These are phyloP conservation scores for Leishmania tropica DNA, from an alignment of 208 protist genomes.

Conservation along the genomic window DNA sequence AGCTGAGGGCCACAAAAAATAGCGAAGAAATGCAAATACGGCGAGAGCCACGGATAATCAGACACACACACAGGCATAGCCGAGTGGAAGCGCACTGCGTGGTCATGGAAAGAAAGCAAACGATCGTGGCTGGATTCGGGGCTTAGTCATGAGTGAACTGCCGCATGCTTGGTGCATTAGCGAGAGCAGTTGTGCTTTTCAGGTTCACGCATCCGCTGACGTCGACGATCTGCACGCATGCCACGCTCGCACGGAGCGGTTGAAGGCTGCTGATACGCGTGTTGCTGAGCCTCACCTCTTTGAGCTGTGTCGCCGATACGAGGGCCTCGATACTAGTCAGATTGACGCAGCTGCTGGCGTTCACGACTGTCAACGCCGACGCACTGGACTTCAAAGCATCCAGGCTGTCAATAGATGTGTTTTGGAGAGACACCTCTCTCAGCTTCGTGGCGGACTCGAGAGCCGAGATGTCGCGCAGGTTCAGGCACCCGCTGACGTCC, in stretches of 20 bases:
- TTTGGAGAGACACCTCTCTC: neutral
- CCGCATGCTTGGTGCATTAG: neutral
- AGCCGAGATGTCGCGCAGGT: slow-evolving; percentile 11
- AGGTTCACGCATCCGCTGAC: slow-evolving; percentile 14
- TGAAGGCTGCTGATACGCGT: neutral
- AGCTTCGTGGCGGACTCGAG: slow-evolving; percentile 6
- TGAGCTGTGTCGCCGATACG: neutral
- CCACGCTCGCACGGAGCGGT: neutral
- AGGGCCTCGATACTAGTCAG: slow-evolving; percentile 8
- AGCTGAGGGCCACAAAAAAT: neutral
- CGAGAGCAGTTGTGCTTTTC: neutral
- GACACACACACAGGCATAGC: neutral
- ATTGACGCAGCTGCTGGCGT: slow-evolving; percentile 12
- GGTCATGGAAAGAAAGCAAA: neutral
- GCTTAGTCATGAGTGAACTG: neutral
- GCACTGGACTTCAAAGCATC: neutral
- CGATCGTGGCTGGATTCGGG: neutral
- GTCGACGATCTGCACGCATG: slow-evolving; percentile 1
- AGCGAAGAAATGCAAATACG: neutral
- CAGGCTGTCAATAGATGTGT: neutral
- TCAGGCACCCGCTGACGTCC: slow-evolving; percentile 12
- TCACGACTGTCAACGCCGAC: neutral
- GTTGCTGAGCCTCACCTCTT: slow-evolving; percentile 11
- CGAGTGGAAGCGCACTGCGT: neutral
- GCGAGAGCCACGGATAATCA: neutral